phyloP scores from a whole-genome alignment of 306 rosid species.

The Parietaria judaica region DNA sequence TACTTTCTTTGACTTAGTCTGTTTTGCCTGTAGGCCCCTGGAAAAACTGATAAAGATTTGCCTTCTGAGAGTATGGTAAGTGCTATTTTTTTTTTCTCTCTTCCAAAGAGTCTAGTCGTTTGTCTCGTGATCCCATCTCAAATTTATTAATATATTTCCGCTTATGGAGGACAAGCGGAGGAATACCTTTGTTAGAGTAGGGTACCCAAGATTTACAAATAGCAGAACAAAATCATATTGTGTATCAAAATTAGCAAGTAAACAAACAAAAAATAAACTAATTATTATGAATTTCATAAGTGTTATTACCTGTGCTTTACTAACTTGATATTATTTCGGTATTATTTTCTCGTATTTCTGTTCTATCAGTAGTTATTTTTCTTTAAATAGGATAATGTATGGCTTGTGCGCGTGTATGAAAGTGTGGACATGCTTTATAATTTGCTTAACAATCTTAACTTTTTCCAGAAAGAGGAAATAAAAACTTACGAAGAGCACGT shows the following conservation, averaged over 20 bases:
- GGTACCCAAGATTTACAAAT: too few species aligned
- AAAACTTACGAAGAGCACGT: constrained; percentile 76
- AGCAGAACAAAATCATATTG: too few species aligned
- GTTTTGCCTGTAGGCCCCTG: constrained; percentile 67
- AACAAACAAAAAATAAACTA: too few species aligned
- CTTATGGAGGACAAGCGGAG: too few species aligned
- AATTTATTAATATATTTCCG: too few species aligned
- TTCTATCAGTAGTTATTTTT: not conserved
- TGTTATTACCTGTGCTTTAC: not conserved
- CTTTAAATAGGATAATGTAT: not conserved
- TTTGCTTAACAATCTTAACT: constrained; percentile 6
- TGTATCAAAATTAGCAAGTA: too few species aligned
- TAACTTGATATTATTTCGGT: not conserved
- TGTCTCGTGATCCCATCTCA: too few species aligned
- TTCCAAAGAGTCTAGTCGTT: too few species aligned
- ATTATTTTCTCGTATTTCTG: not conserved
- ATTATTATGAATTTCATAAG: too few species aligned
- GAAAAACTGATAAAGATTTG: constrained; percentile 75
- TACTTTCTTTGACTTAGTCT: constrained; percentile 20
- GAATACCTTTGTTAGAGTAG: too few species aligned
- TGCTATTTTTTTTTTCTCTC: not conserved
- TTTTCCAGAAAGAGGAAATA: constrained; percentile 83
- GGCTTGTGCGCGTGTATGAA: not conserved
- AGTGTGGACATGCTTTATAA: not conserved
- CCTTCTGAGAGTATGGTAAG: constrained; percentile 93